Evolutionary conservation across 2,329 filamentous ascomycete species (phyloP), one percentile per base, ranked within the genome.

Genomic region (Diaporthe aspalathi): DNA sequence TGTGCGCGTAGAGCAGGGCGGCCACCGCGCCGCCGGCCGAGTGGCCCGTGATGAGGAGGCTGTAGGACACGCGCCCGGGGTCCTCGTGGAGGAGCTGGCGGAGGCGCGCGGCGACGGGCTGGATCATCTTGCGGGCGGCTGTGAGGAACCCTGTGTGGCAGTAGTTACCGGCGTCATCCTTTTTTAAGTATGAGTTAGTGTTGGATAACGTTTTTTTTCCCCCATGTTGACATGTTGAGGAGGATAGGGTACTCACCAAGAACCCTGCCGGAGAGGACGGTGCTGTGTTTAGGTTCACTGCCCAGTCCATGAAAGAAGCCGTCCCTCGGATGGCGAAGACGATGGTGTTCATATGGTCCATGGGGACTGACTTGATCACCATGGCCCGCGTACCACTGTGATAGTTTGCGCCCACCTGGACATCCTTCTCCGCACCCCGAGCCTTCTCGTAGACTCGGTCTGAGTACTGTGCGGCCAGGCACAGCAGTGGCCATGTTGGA

Each of bases 11-110:
- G 0, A 97, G 84, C 14, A 97, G 84, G 3, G 91, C 88, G 0
- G 94, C 94, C 1, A 97, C 91, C 0, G 94, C 94, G 3, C 94
- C 94, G 20, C 94, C 94, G 0, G 94, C 94, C 1, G 92, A 94
- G 78, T 97, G 94, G 0, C 94, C 94, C 0, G 94, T 97, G 72
- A 97, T 92, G 22, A 97, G 84, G 11, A 97, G 85, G 20, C 91
- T 93, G 77, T 91, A 92, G 2, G 84, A 83, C 7, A 88, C 86
- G 14, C 93, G 88, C 3, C 83, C 81, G 0, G 93, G 92, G 73
- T 95, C 89, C 74, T 96, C 92, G 74, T 91, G 84, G 0, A 97
- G 85, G 0, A 96, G 83, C 73, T 90, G 85, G 1, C 91, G 87
- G 9, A 97, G 86, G 0, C 92, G 88, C 0, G 88, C 85, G 1